Conservation (phyloP, 768 basidiomycete species). For the Symmetrospora coprosmae region DNA sequence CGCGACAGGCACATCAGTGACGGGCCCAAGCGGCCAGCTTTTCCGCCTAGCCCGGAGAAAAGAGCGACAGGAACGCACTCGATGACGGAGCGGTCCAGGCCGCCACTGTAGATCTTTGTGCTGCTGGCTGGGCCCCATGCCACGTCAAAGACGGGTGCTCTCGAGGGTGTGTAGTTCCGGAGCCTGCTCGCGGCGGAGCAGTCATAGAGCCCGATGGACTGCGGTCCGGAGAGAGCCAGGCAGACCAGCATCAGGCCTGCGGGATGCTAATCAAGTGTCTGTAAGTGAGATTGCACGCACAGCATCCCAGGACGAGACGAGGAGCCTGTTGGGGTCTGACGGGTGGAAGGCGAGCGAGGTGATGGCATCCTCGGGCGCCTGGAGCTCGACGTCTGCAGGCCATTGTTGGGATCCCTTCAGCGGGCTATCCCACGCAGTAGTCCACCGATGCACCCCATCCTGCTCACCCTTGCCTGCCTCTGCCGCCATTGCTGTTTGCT, state of each 20-base stretch:
- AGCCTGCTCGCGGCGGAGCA: constrained; percentile 41
- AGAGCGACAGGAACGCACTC: constrained; percentile 46
- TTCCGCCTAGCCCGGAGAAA: background rate
- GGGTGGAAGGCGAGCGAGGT: constrained; percentile 60
- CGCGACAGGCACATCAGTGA: background rate
- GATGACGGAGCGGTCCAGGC: constrained; percentile 66
- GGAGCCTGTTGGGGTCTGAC: constrained; percentile 56
- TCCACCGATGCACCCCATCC: too few species aligned
- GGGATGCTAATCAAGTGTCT: constrained; percentile 30
- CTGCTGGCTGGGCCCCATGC: constrained; percentile 42
- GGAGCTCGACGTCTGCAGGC: constrained; percentile 19
- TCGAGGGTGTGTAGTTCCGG: constrained; percentile 74
- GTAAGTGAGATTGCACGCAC: constrained; percentile 26
- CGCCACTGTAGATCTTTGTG: constrained; percentile 64
- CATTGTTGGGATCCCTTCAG: background rate
- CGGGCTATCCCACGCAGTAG: too few species aligned
- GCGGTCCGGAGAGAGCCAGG: constrained; percentile 33
- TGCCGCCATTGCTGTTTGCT: too few species aligned
- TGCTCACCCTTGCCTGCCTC: constrained; percentile 5
- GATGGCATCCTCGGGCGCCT: constrained; percentile 28
- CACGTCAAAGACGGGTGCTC: constrained; percentile 64
- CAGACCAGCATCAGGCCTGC: constrained; percentile 36
- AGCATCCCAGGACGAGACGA: constrained; percentile 77
- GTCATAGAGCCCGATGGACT: constrained; percentile 53
- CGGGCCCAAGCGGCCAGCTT: background rate